A percentile compares a stretch with the other conserved stretches of the same genome.
Evolutionary conservation across 148 eudicot species (phyloP).

Genomic region (Simmondsia chinensis): DNA sequence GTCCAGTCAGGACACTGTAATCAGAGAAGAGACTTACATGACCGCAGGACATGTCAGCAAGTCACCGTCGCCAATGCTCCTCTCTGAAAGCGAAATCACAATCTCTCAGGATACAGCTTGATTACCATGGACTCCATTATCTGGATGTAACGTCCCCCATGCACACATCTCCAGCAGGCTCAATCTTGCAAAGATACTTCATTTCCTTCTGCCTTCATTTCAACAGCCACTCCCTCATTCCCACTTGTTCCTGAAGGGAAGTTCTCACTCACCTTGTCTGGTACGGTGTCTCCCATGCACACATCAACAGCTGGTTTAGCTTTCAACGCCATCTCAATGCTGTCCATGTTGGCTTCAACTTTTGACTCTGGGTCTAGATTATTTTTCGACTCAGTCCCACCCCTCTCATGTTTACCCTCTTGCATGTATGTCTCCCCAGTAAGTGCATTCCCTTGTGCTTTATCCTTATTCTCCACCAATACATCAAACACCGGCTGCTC

Average conservation of each 20-base stretch:
- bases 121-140: no score
- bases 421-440: no score
- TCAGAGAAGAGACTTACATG: no score
- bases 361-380: background rate
- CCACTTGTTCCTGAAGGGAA: no score
- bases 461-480: slow-evolving; percentile 1
- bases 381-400: slow-evolving; percentile 6
- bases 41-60: slow-evolving; percentile 22
- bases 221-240: slow-evolving; percentile 1
- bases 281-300: no score
- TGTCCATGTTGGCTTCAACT: background rate
- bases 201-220: slow-evolving; percentile 5
- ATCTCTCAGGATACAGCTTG: background rate
- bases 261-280: no score
- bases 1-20: slow-evolving; percentile 8
- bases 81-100: slow-evolving; percentile 16
- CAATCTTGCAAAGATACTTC: background rate
- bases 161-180: slow-evolving; percentile 13
- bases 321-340: no score
- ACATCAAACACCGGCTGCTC: slow-evolving; percentile 4
- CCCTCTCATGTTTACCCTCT: background rate
- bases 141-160: no score
- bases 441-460: background rate
- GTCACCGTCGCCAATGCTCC: slow-evolving; percentile 37
- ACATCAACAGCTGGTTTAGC: no score